Evolutionary conservation across 352 stramenopile species (phyloP), one percentile per base, ranked within the genome.

Genomic region (Vaucheria bursata): DNA sequence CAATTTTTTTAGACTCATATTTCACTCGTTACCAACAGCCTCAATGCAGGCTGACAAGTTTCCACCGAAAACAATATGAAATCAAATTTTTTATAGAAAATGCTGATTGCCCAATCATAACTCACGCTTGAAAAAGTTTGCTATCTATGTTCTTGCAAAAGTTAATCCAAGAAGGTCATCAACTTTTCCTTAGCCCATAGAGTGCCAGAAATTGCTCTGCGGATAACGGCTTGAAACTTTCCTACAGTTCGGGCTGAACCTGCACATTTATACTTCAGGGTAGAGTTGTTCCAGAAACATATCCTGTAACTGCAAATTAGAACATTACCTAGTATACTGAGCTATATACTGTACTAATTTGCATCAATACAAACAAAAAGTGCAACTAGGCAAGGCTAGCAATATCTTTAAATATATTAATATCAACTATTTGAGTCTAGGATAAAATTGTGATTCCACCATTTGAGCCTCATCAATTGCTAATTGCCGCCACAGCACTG

Each of bases 391-490:
- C 32, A 29, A 2, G 29, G 50, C 4, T 32, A 29, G 32, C 4
- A 65, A 29, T 65, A 1, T 64, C 29, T 25, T 29, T 25, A 29
- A 0, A 64, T 1, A 0, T 25, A n/a, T n/a, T n/a, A n/a, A n/a
- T n/a, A n/a, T n/a, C n/a, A n/a, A 12, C 25, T 25, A 31, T 2
- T 66, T 36, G 5, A 67, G 70, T 37, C 36, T 12, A 73, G 70
- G 70, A 67, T 52, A 73, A 29, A 6, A 34, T 12, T 76, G 79
- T 52, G 90, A 93, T 72, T 95, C 90, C 1, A 95, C 90, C 12
- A 95, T 88, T 77, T 95, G 91, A 0, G 90, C 90, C 87, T 95
- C 91, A 69, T 95, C 91, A 84, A 95, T 91, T 53, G 88, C 92
- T 1, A 95, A 85, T 3, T 90, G 88, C 89, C 90, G 94, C 77